A percentile compares a stretch with the other conserved stretches of the same genome.
phyloP scores from a whole-genome alignment of 2,329 filamentous ascomycete genomes.

The Verticillium klebahnii region DNA sequence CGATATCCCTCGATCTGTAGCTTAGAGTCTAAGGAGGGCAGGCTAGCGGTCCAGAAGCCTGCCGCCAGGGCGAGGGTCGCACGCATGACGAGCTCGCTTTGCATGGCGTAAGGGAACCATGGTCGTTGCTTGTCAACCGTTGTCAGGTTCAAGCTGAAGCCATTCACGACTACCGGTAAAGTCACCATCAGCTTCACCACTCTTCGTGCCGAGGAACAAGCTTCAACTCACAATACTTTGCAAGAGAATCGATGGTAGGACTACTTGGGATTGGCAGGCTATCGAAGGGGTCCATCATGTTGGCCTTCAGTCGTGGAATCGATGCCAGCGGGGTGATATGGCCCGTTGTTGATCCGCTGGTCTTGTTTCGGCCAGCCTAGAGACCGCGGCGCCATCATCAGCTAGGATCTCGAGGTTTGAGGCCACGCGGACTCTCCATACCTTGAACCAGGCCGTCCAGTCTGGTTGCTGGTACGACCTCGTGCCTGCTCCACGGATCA shows the following conservation, averaged over 20 bases:
- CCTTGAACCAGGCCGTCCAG: neutral
- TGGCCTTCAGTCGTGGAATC: neutral
- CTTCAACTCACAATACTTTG: constrained; percentile 10
- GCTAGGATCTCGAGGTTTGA: too few species aligned
- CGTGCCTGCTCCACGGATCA: neutral
- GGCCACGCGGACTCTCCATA: neutral
- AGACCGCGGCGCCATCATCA: neutral
- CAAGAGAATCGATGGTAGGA: constrained; percentile 7
- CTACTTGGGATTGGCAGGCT: constrained; percentile 10
- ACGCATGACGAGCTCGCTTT: constrained; percentile 12
- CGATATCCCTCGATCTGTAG: constrained; percentile 10
- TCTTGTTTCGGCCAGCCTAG: neutral
- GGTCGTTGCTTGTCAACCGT: constrained; percentile 9
- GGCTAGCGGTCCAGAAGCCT: constrained; percentile 7
- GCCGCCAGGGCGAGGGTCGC: constrained; percentile 11
- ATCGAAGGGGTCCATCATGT: constrained; percentile 12
- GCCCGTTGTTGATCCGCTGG: neutral
- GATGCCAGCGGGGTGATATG: neutral
- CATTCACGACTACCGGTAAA: constrained; percentile 8
- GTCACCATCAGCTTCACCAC: neutral
- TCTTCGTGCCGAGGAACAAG: neutral
- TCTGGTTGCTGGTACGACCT: neutral
- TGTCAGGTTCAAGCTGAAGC: constrained; percentile 11
- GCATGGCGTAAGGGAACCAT: constrained; percentile 15
- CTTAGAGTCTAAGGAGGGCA: constrained; percentile 7